Conservation (phyloP, 2,329 filamentous ascomycete genomes). For the Shiraia bambusicola region DNA sequence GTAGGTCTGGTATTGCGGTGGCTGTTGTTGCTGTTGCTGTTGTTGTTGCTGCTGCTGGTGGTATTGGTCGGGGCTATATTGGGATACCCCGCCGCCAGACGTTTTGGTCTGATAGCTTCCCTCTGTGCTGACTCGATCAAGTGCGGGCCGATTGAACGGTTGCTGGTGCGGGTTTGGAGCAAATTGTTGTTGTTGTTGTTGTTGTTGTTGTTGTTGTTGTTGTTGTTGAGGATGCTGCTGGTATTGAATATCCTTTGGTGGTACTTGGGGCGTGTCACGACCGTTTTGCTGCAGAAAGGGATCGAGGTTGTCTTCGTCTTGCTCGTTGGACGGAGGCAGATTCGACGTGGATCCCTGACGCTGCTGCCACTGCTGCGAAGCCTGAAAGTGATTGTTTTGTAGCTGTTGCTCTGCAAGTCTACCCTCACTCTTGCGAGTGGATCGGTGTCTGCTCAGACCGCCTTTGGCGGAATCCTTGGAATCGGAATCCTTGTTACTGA, state of each 20-base stretch:
- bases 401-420: slow-evolving; percentile 30
- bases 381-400: slow-evolving; percentile 28
- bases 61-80: slow-evolving; percentile 43
- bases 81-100: slow-evolving; percentile 41
- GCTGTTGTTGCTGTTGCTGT: slow-evolving; percentile 26
- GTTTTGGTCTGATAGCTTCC: slow-evolving; percentile 39
- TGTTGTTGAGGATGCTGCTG: slow-evolving; percentile 24
- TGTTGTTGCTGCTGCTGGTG: slow-evolving; percentile 26
- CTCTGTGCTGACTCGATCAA: slow-evolving; percentile 43
- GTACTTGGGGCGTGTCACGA: slow-evolving; percentile 32
- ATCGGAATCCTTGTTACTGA: slow-evolving; percentile 36
- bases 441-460: slow-evolving; percentile 36
- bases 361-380: slow-evolving; percentile 29
- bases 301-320: slow-evolving; percentile 42
- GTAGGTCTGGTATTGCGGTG: slow-evolving; percentile 36
- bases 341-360: slow-evolving; percentile 35
- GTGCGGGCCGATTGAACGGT: slow-evolving; percentile 39
- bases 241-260: slow-evolving; percentile 40
- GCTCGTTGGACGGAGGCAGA: slow-evolving; percentile 40
- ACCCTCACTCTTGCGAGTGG: slow-evolving; percentile 40
- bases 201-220: slow-evolving; percentile 18
- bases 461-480: slow-evolving; percentile 33
- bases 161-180: slow-evolving; percentile 34
- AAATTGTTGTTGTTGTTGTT: slow-evolving; percentile 23
- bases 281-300: slow-evolving; percentile 42